phyloP scores from a whole-genome alignment of 768 basidiomycete species.

The Pleurotus salmoneostramineus region DNA sequence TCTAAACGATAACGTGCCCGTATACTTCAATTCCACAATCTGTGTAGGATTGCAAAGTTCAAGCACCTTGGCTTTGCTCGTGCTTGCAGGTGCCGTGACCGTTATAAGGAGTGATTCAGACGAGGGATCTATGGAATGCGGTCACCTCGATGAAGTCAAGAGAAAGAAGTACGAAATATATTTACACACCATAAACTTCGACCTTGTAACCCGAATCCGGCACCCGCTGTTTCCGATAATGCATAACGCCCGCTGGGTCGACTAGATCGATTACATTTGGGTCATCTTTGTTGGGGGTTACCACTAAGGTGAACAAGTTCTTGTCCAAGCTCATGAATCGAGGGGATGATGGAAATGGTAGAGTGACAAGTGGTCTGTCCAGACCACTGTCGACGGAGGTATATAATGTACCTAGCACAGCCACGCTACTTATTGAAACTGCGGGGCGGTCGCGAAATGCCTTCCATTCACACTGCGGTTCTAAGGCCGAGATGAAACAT shows the following conservation, averaged over 20 bases:
- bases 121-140: slow-evolving; percentile 50
- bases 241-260: slow-evolving; percentile 55
- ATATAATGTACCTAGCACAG: background rate
- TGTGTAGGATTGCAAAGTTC: slow-evolving; percentile 74
- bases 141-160: background rate
- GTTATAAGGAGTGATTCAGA: slow-evolving; percentile 70
- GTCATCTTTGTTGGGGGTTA: slow-evolving; percentile 56
- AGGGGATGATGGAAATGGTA: background rate
- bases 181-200: slow-evolving; percentile 59
- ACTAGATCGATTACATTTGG: slow-evolving; percentile 65
- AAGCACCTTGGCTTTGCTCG: slow-evolving; percentile 70
- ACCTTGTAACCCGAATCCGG: slow-evolving; percentile 53
- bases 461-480: background rate
- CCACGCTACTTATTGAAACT: background rate
- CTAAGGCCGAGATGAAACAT: too few species aligned
- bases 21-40: slow-evolving; percentile 67
- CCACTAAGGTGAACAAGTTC: slow-evolving; percentile 77
- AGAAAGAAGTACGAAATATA: background rate
- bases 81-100: slow-evolving; percentile 57
- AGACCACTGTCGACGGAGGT: background rate
- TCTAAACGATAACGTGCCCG: slow-evolving; percentile 67
- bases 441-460: background rate
- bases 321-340: slow-evolving; percentile 74
- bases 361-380: background rate
- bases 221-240: slow-evolving; percentile 72